Evolutionary conservation across 768 basidiomycete species (phyloP).

Genomic region (Dacryopinax primogenitus): DNA sequence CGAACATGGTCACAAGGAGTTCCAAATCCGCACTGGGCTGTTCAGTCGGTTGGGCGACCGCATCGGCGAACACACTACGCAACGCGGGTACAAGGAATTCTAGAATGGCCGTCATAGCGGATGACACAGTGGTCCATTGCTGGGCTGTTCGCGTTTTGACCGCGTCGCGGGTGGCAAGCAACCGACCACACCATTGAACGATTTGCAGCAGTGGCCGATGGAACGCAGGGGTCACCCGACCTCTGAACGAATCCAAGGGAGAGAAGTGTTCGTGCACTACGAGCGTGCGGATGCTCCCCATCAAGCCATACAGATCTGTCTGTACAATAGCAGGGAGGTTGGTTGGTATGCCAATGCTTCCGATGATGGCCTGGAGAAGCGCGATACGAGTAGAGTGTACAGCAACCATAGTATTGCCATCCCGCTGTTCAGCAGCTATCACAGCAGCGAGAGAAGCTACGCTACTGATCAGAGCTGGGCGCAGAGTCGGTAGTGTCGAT

Average conservation of each 20-base stretch:
- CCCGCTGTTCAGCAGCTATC: constrained; percentile 53
- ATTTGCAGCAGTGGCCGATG: constrained; percentile 71
- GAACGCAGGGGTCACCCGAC: constrained; percentile 50
- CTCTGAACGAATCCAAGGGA: constrained; percentile 59
- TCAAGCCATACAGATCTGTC: constrained; percentile 45
- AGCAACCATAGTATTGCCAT: constrained; percentile 72
- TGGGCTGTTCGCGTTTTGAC: constrained; percentile 45
- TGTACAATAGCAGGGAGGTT: constrained; percentile 37
- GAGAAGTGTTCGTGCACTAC: constrained; percentile 62
- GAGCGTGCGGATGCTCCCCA: constrained; percentile 48
- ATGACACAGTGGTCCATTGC: constrained; percentile 45
- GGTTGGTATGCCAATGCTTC: constrained; percentile 54
- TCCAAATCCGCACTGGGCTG: constrained; percentile 57
- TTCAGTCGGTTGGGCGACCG: constrained; percentile 41
- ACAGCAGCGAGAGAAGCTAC: constrained; percentile 52
- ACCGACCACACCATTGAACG: constrained; percentile 59
- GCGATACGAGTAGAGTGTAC: constrained; percentile 65
- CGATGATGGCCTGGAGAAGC: constrained; percentile 62
- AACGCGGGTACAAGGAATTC: constrained; percentile 55
- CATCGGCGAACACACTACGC: constrained; percentile 51
- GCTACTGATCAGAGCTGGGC: constrained; percentile 43
- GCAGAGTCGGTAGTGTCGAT: constrained; percentile 44
- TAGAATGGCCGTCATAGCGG: constrained; percentile 49
- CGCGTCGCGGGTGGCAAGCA: constrained; percentile 38
- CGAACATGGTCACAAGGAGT: constrained; percentile 69